Percentiles rank a stretch among this genome's conserved stretches.
phyloP scores from a whole-genome alignment of 805 yeast species.

The Tanozyma kutaoensis region DNA sequence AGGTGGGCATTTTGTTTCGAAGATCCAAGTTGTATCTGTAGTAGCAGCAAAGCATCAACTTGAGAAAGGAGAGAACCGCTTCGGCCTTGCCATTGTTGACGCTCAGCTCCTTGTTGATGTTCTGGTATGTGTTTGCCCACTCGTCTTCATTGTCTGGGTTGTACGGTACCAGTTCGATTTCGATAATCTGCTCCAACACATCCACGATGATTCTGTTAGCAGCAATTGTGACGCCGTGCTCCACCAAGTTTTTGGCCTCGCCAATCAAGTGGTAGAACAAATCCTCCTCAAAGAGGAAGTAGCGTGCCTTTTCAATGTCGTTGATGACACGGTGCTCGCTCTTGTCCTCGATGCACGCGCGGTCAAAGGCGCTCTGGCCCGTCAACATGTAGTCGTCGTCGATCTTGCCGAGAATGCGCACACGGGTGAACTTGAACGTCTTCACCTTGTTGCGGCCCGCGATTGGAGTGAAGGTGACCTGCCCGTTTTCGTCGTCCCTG shows the following conservation, averaged over 20 bases:
- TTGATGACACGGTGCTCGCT: constrained; percentile 20
- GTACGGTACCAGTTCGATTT: constrained; percentile 48
- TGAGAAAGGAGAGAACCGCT: constrained; percentile 36
- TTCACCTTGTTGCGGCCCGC: constrained; percentile 14
- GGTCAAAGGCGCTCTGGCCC: constrained; percentile 37
- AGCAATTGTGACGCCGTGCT: constrained; percentile 56
- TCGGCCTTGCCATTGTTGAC: constrained; percentile 34
- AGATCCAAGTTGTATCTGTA: constrained; percentile 32
- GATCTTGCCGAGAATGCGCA: constrained; percentile 42
- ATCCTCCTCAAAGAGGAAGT: constrained; percentile 78
- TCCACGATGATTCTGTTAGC: constrained; percentile 54
- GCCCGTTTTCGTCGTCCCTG: constrained; percentile 25
- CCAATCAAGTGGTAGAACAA: constrained; percentile 62
- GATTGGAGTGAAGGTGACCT: constrained; percentile 19
- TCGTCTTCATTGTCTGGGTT: constrained; percentile 26
- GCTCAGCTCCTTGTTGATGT: constrained; percentile 15
- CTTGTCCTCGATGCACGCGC: constrained; percentile 1
- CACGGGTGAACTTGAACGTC: constrained; percentile 37
- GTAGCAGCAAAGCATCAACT: constrained; percentile 48
- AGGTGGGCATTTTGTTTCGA: constrained; percentile 33
- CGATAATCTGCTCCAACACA: constrained; percentile 51
- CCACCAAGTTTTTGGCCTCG: constrained; percentile 60
- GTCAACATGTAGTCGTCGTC: constrained; percentile 41
- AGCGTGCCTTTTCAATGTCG: constrained; percentile 55
- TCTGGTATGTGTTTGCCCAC: constrained; percentile 14